These are phyloP conservation scores for Corallochytrium limacisporum DNA, from an alignment of 78 protist species.

Conservation along the genomic window DNA sequence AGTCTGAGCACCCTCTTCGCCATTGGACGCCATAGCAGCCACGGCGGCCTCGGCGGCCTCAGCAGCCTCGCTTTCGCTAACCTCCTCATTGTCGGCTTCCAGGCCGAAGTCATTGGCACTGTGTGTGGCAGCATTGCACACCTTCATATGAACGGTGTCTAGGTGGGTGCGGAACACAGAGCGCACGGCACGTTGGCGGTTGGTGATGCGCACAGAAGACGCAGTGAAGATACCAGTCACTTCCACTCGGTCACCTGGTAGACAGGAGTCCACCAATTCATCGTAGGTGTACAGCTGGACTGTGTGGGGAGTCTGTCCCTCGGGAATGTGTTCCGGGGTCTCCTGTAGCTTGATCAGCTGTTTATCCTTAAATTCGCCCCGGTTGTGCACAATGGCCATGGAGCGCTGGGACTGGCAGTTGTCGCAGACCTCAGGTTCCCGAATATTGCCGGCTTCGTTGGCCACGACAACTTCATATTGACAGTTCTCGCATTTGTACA, in stretches of 20 bases:
- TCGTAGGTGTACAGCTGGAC: constrained; percentile 57
- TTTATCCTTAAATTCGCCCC: constrained; percentile 72
- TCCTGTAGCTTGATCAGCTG: constrained; percentile 89
- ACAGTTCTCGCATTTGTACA: constrained; percentile 54
- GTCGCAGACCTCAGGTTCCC: constrained; percentile 65
- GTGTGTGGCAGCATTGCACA: not conserved
- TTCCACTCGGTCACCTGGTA: constrained; percentile 91
- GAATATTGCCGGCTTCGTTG: not conserved
- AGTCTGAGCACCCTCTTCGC: constrained; percentile 12
- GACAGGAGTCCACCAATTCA: constrained; percentile 71
- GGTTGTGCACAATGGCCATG: constrained; percentile 75
- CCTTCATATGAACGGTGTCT: constrained; percentile 44
- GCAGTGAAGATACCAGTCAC: constrained; percentile 91
- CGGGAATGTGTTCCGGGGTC: constrained; percentile 59
- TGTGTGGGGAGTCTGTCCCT: constrained; percentile 22
- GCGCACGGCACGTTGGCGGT: constrained; percentile 1
- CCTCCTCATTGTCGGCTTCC: no score
- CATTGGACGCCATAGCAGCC: no score
- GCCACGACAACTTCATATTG: constrained; percentile 5
- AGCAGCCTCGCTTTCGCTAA: no score
- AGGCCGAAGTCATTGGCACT: not conserved
- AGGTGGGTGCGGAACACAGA: constrained; percentile 26
- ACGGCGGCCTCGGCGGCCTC: no score
- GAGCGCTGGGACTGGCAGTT: constrained; percentile 30
- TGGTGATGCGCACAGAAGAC: constrained; percentile 19